Evolutionary conservation across 305 asterid genomes (phyloP).

Genomic region (Rubia balearica): DNA sequence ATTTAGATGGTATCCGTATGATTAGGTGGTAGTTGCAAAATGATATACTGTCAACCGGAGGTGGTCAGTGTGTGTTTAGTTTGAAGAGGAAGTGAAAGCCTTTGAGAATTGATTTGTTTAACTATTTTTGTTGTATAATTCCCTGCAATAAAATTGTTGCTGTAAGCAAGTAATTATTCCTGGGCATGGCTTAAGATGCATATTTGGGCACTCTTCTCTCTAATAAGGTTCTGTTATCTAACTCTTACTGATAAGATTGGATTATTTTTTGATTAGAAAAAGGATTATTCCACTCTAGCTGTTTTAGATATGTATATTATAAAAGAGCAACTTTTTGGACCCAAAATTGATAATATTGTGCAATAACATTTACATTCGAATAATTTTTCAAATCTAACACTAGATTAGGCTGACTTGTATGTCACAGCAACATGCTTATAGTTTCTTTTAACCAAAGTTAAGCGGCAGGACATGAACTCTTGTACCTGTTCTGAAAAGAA

Average conservation of each 20-base stretch:
- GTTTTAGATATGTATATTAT: background rate
- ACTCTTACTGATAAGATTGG: background rate
- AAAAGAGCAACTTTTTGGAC: background rate
- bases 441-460: background rate
- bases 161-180: background rate
- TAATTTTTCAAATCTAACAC: background rate
- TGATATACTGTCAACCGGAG: background rate
- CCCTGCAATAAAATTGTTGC: background rate
- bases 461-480: background rate
- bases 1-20: background rate
- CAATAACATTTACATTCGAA: background rate
- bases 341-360: background rate
- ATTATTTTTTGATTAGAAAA: too few species aligned
- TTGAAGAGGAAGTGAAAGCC: background rate
- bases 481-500: background rate
- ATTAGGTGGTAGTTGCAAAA: background rate
- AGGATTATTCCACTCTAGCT: background rate
- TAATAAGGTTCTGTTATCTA: background rate
- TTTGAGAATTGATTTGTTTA: background rate
- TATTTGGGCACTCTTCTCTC: background rate
- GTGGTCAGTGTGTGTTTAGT: background rate
- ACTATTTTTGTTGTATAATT: background rate
- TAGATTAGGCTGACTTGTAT: background rate
- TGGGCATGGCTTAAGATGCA: background rate
- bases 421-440: background rate